These are phyloP conservation scores for Pulchroboletus neoregius DNA, from an alignment of 1,284 basidiomycete genomes.

Conservation along the genomic window DNA sequence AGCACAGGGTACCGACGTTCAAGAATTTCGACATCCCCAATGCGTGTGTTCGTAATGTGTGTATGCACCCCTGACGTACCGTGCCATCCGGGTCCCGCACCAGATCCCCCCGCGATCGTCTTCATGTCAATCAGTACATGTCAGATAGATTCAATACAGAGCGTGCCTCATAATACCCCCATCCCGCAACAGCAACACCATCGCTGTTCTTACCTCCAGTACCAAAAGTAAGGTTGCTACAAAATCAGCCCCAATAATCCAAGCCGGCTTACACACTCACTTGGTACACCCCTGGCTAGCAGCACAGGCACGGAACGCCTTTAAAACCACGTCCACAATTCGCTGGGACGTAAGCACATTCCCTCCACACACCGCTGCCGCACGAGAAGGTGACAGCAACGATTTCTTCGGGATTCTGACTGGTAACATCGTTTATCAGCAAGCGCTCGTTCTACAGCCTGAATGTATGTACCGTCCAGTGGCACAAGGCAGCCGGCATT, in stretches of 20 bases:
- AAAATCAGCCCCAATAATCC: constrained; percentile 12
- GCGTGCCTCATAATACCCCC: constrained; percentile 89
- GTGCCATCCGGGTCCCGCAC: constrained; percentile 88
- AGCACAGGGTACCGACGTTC: constrained; percentile 89
- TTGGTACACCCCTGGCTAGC: constrained; percentile 95
- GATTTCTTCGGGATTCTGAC: constrained; percentile 82
- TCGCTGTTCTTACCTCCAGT: constrained; percentile 81
- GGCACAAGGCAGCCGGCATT: constrained; percentile 91
- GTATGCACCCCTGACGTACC: constrained; percentile 86
- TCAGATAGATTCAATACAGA: background rate
- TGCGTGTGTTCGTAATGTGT: constrained; percentile 93
- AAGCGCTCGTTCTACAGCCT: background rate
- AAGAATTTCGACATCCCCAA: constrained; percentile 90
- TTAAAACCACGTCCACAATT: constrained; percentile 92
- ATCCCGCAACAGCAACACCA: constrained; percentile 75
- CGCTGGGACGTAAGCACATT: constrained; percentile 92
- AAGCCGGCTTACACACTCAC: constrained; percentile 38
- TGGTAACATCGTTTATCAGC: constrained; percentile 27
- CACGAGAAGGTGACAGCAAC: constrained; percentile 77
- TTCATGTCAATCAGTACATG: constrained; percentile 28
- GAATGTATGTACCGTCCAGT: constrained; percentile 52
- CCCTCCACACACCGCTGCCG: constrained; percentile 89
- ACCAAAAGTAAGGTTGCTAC: constrained; percentile 88
- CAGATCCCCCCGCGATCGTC: constrained; percentile 93
- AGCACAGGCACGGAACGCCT: constrained; percentile 89